Conservation (phyloP, 1,139 yeast genomes). For the Starmera stellimalicola region DNA sequence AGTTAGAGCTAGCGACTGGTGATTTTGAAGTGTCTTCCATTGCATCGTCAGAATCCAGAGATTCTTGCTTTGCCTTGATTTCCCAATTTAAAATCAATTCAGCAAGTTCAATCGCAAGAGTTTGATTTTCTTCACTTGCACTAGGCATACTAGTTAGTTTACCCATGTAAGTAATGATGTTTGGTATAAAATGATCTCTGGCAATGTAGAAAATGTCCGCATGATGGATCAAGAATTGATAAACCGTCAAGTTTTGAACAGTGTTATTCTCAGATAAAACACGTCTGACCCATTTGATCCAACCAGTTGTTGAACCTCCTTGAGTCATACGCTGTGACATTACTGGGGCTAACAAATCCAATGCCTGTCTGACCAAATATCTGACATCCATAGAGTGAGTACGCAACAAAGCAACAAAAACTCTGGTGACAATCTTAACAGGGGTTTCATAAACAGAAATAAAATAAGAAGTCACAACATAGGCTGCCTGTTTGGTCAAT, state of each 20-base stretch:
- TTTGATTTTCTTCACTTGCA: slow-evolving; percentile 75
- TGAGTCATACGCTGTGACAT: slow-evolving; percentile 60
- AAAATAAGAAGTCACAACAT: slow-evolving; percentile 79
- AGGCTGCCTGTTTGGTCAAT: slow-evolving; percentile 87
- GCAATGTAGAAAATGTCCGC: slow-evolving; percentile 78
- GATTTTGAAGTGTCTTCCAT: slow-evolving; percentile 7
- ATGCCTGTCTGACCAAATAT: slow-evolving; percentile 74
- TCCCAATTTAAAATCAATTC: slow-evolving; percentile 87
- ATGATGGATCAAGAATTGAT: slow-evolving; percentile 83
- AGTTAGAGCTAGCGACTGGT: slow-evolving; percentile 8
- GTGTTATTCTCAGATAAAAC: slow-evolving; percentile 87
- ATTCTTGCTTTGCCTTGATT: slow-evolving; percentile 25
- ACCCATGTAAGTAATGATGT: slow-evolving; percentile 91
- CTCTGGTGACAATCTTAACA: slow-evolving; percentile 79
- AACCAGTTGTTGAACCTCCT: slow-evolving; percentile 53
- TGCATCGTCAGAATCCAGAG: slow-evolving; percentile 3
- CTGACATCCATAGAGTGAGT: slow-evolving; percentile 85
- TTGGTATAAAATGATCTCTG: slow-evolving; percentile 82
- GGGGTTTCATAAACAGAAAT: slow-evolving; percentile 88
- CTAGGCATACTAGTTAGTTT: slow-evolving; percentile 76
- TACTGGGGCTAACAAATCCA: slow-evolving; percentile 85
- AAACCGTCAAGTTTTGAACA: slow-evolving; percentile 62
- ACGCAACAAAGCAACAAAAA: slow-evolving; percentile 80
- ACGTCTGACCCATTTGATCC: slow-evolving; percentile 96
- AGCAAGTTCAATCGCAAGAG: slow-evolving; percentile 81